Conservation (phyloP, 768 basidiomycete genomes). For the Tulasnella sp. region DNA sequence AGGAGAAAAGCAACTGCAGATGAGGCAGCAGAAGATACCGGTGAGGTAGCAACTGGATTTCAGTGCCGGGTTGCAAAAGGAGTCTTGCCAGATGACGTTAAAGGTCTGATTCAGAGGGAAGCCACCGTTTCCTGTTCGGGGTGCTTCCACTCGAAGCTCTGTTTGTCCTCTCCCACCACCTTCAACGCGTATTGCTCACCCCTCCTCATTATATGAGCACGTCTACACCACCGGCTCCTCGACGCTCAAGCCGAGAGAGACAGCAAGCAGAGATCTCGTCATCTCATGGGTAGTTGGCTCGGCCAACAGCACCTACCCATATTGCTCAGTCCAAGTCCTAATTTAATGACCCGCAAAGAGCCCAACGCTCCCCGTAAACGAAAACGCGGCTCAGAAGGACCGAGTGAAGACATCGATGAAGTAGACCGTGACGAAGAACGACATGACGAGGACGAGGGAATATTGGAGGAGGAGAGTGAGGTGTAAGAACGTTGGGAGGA, state of each 20-base stretch:
- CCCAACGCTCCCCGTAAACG: conserved; percentile 37
- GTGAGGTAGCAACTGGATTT: too few relatives aligned
- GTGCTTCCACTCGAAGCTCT: neutral
- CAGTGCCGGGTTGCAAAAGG: neutral
- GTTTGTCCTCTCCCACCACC: conserved; percentile 10
- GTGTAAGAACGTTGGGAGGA: conserved; percentile 36
- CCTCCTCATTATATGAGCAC: conserved; percentile 8
- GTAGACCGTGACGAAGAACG: conserved; percentile 25
- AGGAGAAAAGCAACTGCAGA: neutral
- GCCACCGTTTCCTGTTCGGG: neutral
- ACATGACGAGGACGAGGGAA: conserved; percentile 32
- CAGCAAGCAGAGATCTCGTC: conserved; percentile 53
- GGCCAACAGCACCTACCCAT: conserved; percentile 12
- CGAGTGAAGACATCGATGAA: conserved; percentile 31
- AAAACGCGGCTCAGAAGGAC: conserved; percentile 42
- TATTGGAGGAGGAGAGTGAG: conserved; percentile 25
- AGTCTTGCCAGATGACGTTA: neutral
- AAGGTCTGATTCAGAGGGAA: neutral
- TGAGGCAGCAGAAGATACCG: too few relatives aligned
- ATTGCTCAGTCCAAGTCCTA: conserved; percentile 20
- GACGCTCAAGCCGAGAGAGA: conserved; percentile 60
- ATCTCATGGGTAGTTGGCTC: conserved; percentile 38
- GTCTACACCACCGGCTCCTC: conserved; percentile 32
- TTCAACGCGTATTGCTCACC: neutral
- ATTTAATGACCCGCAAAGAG: conserved; percentile 25